These are phyloP conservation scores for Rossbeevera mucosa DNA, from an alignment of 768 basidiomycete genomes.

Conservation along the genomic window DNA sequence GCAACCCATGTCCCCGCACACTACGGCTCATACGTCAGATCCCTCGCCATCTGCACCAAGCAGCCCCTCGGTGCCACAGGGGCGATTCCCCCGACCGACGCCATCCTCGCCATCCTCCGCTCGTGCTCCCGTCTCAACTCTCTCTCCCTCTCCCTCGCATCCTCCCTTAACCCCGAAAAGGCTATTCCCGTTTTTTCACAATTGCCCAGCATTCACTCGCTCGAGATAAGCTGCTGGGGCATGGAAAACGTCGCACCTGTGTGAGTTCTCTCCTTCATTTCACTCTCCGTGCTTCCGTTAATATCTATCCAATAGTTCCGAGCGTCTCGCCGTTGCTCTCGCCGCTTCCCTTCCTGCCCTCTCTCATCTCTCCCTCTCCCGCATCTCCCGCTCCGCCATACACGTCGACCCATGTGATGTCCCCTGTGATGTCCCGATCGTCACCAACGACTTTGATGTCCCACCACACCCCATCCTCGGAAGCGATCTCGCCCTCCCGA, in stretches of 20 bases:
- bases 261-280: constrained; percentile 24
- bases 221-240: constrained; percentile 24
- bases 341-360: constrained; percentile 56
- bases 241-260: constrained; percentile 34
- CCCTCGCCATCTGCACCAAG: constrained; percentile 43
- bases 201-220: constrained; percentile 13
- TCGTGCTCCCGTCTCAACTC: constrained; percentile 42
- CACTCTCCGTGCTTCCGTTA: neutral
- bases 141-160: constrained; percentile 27
- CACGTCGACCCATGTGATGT: constrained; percentile 51
- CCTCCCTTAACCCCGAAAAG: constrained; percentile 16
- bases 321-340: constrained; percentile 65
- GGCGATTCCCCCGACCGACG: constrained; percentile 37
- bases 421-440: constrained; percentile 49
- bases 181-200: constrained; percentile 22
- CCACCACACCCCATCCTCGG: constrained; percentile 52
- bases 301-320: constrained; percentile 31
- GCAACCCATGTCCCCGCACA: constrained; percentile 50
- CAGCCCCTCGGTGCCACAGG: constrained; percentile 30
- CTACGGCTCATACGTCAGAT: constrained; percentile 50
- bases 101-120: constrained; percentile 47
- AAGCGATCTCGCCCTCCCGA: constrained; percentile 57
- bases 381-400: constrained; percentile 61
- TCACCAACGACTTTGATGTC: constrained; percentile 57
- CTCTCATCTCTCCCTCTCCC: constrained; percentile 52